Percentiles rank a stretch among this genome's conserved stretches.
phyloP scores from a whole-genome alignment of 176 grass and related monocot genomes.

The Carex littledalei region DNA sequence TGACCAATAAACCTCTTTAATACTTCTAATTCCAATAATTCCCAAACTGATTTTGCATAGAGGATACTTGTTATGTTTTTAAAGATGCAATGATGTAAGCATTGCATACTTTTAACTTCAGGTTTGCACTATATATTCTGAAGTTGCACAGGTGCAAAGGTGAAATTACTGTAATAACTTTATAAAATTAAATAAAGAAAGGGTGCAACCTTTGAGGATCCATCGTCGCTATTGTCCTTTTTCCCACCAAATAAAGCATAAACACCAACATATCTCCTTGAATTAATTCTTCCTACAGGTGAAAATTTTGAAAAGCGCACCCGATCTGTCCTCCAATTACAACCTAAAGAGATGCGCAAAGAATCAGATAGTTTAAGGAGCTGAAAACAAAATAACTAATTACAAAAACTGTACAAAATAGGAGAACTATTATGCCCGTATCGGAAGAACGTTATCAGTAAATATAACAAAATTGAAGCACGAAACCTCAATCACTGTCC shows the following conservation, averaged over 20 bases:
- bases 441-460: neutral
- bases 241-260: slow-evolving; percentile 97
- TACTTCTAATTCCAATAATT: neutral
- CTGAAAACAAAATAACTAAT: neutral
- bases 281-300: slow-evolving; percentile 38
- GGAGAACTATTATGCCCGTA: neutral
- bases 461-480: neutral
- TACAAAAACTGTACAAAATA: neutral
- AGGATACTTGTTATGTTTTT: neutral
- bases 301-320: slow-evolving; percentile 42
- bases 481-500: neutral
- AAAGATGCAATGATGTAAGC: neutral
- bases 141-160: neutral
- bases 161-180: neutral
- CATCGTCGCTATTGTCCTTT: slow-evolving; percentile 69
- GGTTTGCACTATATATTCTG: neutral
- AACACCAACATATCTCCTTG: slow-evolving; percentile 45
- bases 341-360: slow-evolving; percentile 43
- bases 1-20: neutral
- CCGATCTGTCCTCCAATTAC: slow-evolving; percentile 29
- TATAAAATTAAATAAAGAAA: neutral
- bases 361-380: neutral
- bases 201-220: slow-evolving; percentile 42
- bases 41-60: neutral
- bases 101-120: neutral